Evolutionary conservation across 345 rosid genomes (phyloP).

Genomic region (Syzygium aromaticum): DNA sequence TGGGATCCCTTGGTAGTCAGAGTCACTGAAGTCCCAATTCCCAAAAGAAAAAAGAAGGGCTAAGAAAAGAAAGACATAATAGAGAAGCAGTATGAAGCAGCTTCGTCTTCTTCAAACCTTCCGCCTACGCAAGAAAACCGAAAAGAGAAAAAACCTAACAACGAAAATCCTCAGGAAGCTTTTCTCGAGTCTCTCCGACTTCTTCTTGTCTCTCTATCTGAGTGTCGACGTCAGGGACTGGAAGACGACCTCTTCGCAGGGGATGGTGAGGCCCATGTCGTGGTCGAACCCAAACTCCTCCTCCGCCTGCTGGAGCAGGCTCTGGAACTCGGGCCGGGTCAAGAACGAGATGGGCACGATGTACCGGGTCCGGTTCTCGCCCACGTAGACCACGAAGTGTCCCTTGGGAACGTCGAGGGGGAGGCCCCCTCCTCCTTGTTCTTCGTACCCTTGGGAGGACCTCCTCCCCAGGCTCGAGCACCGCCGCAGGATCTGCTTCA

Average conservation of each 20-base stretch:
- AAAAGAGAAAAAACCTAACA: neutral
- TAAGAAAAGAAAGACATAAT: neutral
- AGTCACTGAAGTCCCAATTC: neutral
- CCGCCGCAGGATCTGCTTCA: slow-evolving; percentile 34
- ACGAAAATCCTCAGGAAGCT: neutral
- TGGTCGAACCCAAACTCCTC: slow-evolving; percentile 49
- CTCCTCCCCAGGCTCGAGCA: slow-evolving; percentile 43
- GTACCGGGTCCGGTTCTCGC: slow-evolving; percentile 31
- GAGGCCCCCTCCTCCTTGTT: slow-evolving; percentile 5
- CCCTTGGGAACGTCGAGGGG: slow-evolving; percentile 40
- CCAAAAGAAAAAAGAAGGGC: neutral
- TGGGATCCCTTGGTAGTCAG: neutral
- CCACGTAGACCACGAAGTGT: slow-evolving; percentile 42
- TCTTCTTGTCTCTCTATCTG: neutral
- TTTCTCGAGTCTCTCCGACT: neutral
- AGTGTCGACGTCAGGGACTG: slow-evolving; percentile 28
- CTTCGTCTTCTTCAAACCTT: neutral
- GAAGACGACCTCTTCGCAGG: slow-evolving; percentile 40
- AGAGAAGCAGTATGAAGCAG: neutral
- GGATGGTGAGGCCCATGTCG: slow-evolving; percentile 46
- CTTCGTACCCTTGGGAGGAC: neutral
- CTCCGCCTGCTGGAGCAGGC: slow-evolving; percentile 31
- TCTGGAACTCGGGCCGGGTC: slow-evolving; percentile 33
- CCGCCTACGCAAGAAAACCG: neutral
- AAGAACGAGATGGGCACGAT: slow-evolving; percentile 32